Base-by-base conservation (phyloP, 1,284 basidiomycete genomes). In the Trametes hirsuta region DNA sequence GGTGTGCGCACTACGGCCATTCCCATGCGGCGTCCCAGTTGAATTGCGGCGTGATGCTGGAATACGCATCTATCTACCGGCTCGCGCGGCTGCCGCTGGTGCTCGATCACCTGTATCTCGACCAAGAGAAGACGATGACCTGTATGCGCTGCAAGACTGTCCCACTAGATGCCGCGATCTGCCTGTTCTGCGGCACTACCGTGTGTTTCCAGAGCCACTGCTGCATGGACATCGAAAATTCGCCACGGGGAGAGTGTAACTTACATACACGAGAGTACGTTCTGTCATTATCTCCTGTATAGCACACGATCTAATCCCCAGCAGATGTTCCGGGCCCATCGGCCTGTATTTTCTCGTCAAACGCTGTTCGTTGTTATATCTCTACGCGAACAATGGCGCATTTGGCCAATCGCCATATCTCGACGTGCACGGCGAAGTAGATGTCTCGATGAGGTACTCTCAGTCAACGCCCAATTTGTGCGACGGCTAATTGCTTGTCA, bases 181-280 rank as follows among this genome's bases (percentile, higher is more conserved):
- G 97, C 73, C 76, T 98, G 61, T 81, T 96, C 52, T 99, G 97
- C 69, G 97, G 97, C 1, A 81, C 87, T 46, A 86, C 91, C 15
- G 88, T 94, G 8, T 99, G 97, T 72, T 85, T 96, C 77, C 93
- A 96, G 71, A 93, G 93, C 65, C 91, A 96, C 69, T 99, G 97
- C 71, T 99, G 97, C 74, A 82, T 84, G 66, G 93, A 95, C 67
- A 70, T 78, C 24, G 90, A 94, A 47, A 79, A 78, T 44, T 77
- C 84, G 54, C 75, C 86, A 59, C 75, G 92, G 79, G 78, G 87
- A 37, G 97, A 99, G 73, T 98, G 97, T 75, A 99, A 98, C 74
- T 86, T 93, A 79, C 97, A 99, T 74, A 92, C 91, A 66, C 83
- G 94, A 81, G 90, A 93, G 93, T 97, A 74, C 75, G 94, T 87